Evolutionary conservation across 371 early-diverging fungal species (phyloP).

Genomic region (Mucor circinelloides): DNA sequence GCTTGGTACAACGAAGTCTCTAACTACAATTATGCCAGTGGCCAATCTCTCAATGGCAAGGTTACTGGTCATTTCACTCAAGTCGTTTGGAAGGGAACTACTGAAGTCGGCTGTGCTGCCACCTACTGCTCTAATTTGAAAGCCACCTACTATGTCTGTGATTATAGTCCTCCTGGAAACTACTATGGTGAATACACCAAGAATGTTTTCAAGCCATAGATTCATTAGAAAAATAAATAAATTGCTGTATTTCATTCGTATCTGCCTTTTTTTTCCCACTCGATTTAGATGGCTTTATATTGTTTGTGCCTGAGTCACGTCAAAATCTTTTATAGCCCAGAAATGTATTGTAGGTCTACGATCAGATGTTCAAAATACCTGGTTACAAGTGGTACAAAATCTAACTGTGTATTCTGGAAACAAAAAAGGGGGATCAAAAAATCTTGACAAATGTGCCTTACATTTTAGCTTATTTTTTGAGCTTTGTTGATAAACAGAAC

Average conservation of each 20-base stretch:
- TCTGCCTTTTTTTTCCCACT: too few relatives aligned
- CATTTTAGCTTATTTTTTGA: not conserved
- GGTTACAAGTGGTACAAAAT: not conserved
- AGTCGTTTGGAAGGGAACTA: conserved; percentile 47
- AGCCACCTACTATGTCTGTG: conserved; percentile 40
- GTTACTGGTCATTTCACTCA: conserved; percentile 45
- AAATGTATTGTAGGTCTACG: too few relatives aligned
- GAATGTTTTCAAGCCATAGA: conserved; percentile 11
- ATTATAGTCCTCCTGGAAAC: conserved; percentile 43
- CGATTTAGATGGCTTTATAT: too few relatives aligned
- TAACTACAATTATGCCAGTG: conserved; percentile 30
- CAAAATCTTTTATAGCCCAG: too few relatives aligned
- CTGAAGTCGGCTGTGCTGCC: conserved; percentile 42
- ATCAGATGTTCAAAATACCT: too few relatives aligned
- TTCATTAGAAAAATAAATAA: not conserved
- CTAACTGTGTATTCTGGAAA: not conserved
- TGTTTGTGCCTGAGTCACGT: too few relatives aligned
- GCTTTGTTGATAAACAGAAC: not conserved
- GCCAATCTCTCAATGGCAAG: conserved; percentile 16
- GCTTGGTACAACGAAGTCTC: conserved; percentile 44
- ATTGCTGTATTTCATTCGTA: not conserved
- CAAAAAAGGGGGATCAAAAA: not conserved
- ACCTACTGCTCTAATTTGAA: conserved; percentile 30
- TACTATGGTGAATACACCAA: conserved; percentile 19
- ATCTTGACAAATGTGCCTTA: not conserved